These are phyloP conservation scores for Scedosporium dehoogii DNA, from an alignment of 2,329 filamentous ascomycete species.

Conservation along the genomic window DNA sequence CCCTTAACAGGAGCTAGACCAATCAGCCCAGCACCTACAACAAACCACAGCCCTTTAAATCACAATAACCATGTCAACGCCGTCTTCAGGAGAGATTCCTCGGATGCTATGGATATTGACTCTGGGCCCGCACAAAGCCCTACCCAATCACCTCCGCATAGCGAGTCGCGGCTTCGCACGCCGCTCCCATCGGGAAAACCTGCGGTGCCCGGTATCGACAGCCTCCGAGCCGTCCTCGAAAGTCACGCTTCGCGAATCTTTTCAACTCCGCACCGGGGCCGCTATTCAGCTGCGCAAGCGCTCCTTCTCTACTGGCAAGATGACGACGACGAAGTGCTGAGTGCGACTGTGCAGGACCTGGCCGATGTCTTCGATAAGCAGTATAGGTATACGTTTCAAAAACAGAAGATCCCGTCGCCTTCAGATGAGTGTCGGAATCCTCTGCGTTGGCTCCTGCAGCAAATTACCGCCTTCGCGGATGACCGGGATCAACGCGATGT, in stretches of 20 bases:
- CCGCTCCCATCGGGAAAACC: slow-evolving; percentile 46
- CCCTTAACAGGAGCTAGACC: slow-evolving; percentile 29
- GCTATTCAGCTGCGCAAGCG: slow-evolving; percentile 42
- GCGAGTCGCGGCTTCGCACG: slow-evolving; percentile 42
- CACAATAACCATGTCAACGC: slow-evolving; percentile 18
- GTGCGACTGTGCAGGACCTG: slow-evolving; percentile 32
- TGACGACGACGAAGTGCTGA: slow-evolving; percentile 31
- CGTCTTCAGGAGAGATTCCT: slow-evolving; percentile 31
- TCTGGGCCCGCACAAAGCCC: slow-evolving; percentile 24
- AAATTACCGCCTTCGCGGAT: slow-evolving; percentile 42
- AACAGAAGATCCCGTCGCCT: slow-evolving; percentile 38
- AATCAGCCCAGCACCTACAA: slow-evolving; percentile 33
- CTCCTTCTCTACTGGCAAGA: slow-evolving; percentile 49
- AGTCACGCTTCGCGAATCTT: slow-evolving; percentile 38
- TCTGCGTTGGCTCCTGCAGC: slow-evolving; percentile 42
- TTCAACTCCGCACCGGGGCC: slow-evolving; percentile 37
- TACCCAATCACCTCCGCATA: slow-evolving; percentile 26
- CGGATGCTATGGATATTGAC: slow-evolving; percentile 49
- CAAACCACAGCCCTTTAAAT: slow-evolving; percentile 12
- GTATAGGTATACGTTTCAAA: slow-evolving; percentile 41
- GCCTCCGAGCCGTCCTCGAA: slow-evolving; percentile 37
- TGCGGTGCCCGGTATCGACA: slow-evolving; percentile 39
- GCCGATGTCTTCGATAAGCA: slow-evolving; percentile 38
- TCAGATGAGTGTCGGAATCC: slow-evolving; percentile 37
- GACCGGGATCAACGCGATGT: slow-evolving; percentile 44